Conservation (phyloP, 2,329 filamentous ascomycete species). For the Berkeleyomyces basicola region DNA sequence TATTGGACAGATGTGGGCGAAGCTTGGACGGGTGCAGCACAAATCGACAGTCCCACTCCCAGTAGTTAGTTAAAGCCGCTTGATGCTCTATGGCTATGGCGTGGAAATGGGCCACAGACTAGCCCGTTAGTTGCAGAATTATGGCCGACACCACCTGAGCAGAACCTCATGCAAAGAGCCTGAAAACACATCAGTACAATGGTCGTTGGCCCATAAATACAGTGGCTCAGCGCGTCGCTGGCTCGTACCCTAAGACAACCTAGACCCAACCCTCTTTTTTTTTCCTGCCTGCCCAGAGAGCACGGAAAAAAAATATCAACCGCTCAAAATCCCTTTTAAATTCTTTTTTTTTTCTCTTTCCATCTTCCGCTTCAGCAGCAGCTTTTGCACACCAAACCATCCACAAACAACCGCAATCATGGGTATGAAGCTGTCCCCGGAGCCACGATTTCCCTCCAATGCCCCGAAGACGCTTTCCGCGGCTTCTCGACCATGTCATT, state of each 20-base stretch:
- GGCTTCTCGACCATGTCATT: background rate
- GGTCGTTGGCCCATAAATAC: too few species aligned
- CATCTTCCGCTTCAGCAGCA: constrained; percentile 9
- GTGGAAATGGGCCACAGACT: too few species aligned
- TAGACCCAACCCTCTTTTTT: constrained; percentile 5
- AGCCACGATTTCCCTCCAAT: background rate
- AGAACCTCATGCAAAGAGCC: too few species aligned
- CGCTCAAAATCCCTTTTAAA: constrained; percentile 3
- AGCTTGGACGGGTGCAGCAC: background rate
- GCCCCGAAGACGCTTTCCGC: background rate
- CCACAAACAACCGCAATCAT: constrained; percentile 39
- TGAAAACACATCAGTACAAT: too few species aligned
- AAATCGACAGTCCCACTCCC: background rate
- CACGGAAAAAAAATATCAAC: constrained; percentile 4
- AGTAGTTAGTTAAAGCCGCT: too few species aligned
- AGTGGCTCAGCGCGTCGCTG: too few species aligned
- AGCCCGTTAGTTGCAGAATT: too few species aligned
- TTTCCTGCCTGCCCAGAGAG: background rate
- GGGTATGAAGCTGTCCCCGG: constrained; percentile 29
- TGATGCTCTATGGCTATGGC: too few species aligned
- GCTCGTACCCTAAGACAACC: background rate
- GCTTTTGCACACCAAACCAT: constrained; percentile 28
- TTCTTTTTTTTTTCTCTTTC: constrained; percentile 7
- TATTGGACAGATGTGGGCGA: background rate
- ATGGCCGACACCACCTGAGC: too few species aligned